Evolutionary conservation across 169 alveolate genomes (phyloP).

Genomic region (Perkinsus olseni): DNA sequence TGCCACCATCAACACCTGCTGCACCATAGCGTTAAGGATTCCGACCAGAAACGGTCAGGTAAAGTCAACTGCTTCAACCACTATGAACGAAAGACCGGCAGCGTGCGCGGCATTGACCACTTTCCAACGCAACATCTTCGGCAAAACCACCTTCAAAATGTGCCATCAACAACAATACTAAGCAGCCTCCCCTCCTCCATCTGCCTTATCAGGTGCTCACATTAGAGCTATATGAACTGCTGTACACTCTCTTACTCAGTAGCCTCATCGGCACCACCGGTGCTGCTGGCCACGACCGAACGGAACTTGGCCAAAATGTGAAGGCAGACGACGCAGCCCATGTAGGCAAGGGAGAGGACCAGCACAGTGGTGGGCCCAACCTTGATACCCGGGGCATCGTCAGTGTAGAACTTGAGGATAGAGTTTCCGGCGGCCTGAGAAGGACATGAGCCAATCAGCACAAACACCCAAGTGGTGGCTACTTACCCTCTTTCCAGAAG

Average conservation of each 20-base stretch:
- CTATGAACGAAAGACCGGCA: no score
- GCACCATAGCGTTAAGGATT: no score
- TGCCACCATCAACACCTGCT: constrained; percentile 90
- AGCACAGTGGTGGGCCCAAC: constrained; percentile 36
- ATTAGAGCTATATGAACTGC: no score
- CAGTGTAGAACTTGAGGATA: constrained; percentile 11
- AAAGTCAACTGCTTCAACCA: neutral
- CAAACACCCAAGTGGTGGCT: neutral
- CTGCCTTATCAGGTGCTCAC: neutral
- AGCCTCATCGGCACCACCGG: neutral
- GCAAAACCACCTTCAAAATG: neutral
- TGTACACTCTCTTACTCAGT: neutral
- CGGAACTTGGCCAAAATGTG: constrained; percentile 30
- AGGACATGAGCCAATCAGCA: neutral
- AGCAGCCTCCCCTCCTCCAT: neutral
- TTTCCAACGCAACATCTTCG: neutral
- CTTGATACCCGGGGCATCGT: constrained; percentile 37
- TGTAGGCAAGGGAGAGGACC: constrained; percentile 32
- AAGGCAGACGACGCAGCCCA: constrained; percentile 30
- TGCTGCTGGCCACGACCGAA: neutral
- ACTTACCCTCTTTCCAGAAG: neutral
- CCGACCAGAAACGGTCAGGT: no score
- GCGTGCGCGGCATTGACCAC: neutral
- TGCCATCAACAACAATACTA: neutral
- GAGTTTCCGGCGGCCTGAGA: neutral